Base-by-base conservation (phyloP, 768 basidiomycete genomes). In the Xerocomus spinulosus region DNA sequence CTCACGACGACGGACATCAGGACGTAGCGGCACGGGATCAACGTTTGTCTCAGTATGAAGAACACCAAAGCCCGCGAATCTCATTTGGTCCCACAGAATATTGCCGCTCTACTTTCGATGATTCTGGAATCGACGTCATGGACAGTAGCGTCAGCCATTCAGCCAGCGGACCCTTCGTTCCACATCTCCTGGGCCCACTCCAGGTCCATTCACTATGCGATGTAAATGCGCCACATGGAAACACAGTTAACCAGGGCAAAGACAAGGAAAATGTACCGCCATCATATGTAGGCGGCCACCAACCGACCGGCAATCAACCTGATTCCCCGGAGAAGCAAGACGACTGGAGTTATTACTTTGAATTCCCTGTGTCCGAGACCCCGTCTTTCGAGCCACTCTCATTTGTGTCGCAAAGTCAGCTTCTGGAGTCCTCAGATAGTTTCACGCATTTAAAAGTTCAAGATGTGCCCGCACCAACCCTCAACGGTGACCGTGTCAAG, bases 311-410 rank as follows among this genome's bases (percentile, higher is more conserved):
- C 17, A 35, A 13, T 37, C 44, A 40, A 38, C 39, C 30, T 15
- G 49, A 50, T 18, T 9, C 41, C 28, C 17, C 18, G 17, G 32
- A 9, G 12, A 49, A 25, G 14, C 52, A 46, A 36, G 47, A 51
- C 35, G 59, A 64, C 30, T 62, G 62, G 61, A 62, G 36, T 18
- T 14, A 21, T 32, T 62, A 59, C 36, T 34, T 62, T 17, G 48
- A 64, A 35, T 54, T 59, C 17, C 61, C 59, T 12, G 52, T 47
- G 23, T 53, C 61, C 39, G 40, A 50, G 18, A 37, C 52, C 14
- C 42, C 54, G 9, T 26, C 59, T 17, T 64, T 62, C 7, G 62
- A 62, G 32, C 54, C 56, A 33, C 61, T 64, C 24, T 54, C 59
- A 3, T 62, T 62, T 46, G 41, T 47, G 14, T 56, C 62, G 12